Base-by-base conservation (phyloP, 2,329 filamentous ascomycete genomes). In the Xylariaceae sp. region DNA sequence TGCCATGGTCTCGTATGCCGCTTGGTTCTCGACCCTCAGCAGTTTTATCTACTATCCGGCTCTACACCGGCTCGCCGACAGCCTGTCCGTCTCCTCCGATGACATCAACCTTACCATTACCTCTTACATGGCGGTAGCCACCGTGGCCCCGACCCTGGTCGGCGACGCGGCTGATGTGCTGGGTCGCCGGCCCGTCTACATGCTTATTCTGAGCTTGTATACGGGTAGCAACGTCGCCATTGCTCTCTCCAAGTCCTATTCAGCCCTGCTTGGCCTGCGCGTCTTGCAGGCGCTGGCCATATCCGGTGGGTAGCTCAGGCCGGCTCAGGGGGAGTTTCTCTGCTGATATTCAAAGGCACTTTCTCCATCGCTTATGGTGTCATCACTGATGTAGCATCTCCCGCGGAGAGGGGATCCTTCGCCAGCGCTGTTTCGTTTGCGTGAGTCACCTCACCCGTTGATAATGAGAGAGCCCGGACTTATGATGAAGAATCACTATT, bases 181-280 rank as follows among this genome's bases (percentile, higher is more conserved):
- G 10, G 62, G 63, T 1, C 55, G 62, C 8, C 56, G 61, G 3
- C 61, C 59, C 0, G 60, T 59, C 2, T 65, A 60, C 29, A 45
- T 65, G 1, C 33, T 61, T 19, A 52, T 50, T 6, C 63, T 64
- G 25, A 28, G 47, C 3, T 49, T 63, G 7, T 63, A 59, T 18
- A 32, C 59, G 5, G 46, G 36, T 2, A 58, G 59, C 9, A 61
- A 60, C 10, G 36, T 48, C 16, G 45, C 38, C 3, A 25, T 48
- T 0, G 42, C 40, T 2, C 14, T 43, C 5, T 36, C 41, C 17
- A 30, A 39, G 9, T 32, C 26, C 13, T 46, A 33, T 19, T 29
- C 33, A 3, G 37, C 35, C 1, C 31, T 44, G 4, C 29, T 45
- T 9, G 16, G 35, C 3, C 33, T 45, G 5, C 37, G 42, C 18